Conservation (phyloP, 2,329 filamentous ascomycete genomes). For the Claviceps africana region DNA sequence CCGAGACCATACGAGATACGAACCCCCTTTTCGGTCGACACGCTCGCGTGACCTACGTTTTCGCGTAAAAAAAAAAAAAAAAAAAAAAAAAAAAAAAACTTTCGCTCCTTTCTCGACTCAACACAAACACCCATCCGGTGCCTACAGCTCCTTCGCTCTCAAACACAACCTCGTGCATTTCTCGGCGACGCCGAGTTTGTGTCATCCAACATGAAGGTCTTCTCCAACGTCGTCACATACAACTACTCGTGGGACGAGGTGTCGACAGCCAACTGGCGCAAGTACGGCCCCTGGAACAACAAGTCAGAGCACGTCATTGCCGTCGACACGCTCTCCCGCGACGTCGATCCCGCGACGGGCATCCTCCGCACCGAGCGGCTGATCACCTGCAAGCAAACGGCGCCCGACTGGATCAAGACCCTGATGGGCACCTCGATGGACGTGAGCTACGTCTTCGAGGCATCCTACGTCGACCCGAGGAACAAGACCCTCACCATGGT, state of each 20-base stretch:
- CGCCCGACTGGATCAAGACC: conserved; percentile 67
- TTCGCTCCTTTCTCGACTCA: not conserved
- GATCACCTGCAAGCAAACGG: conserved; percentile 47
- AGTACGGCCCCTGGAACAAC: conserved; percentile 98
- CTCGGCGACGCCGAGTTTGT: not conserved
- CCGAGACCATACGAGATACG: not conserved
- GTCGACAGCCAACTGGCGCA: conserved; percentile 93
- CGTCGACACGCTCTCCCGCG: conserved; percentile 78
- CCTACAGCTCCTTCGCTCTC: too few relatives aligned
- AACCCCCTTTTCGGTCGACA: not conserved
- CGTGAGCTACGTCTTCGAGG: conserved; percentile 83
- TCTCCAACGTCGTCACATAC: conserved; percentile 78
- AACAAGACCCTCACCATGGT: conserved; percentile 90
- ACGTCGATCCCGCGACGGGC: conserved; percentile 40
- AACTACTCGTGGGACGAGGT: conserved; percentile 99
- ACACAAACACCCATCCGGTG: too few relatives aligned
- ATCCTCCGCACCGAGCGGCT: conserved; percentile 49
- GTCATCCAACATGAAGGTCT: conserved; percentile 68
- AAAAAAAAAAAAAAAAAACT: not conserved
- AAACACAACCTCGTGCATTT: not conserved
- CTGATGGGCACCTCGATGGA: conserved; percentile 62
- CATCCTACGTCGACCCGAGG: conserved; percentile 79
- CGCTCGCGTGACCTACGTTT: not conserved
- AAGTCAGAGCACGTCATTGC: conserved; percentile 94
- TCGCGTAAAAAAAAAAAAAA: not conserved